Conservation (phyloP, 2,329 filamentous ascomycete genomes). For the Blumeriella jaapii region DNA sequence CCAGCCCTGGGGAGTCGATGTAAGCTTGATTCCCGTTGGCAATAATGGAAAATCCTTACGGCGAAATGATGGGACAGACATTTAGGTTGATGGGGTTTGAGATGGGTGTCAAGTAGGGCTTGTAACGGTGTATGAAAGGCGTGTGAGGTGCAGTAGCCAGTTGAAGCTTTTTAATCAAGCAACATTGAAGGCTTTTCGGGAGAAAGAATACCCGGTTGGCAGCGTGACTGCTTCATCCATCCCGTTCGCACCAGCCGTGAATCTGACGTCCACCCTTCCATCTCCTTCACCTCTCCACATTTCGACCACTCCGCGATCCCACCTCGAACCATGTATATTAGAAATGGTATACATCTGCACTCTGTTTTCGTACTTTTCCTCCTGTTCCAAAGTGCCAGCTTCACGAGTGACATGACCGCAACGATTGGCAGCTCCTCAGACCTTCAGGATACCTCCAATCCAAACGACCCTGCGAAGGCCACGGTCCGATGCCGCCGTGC, state of each 20-base stretch:
- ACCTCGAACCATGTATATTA: constrained; percentile 11
- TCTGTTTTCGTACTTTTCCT: neutral
- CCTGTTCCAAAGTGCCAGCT: neutral
- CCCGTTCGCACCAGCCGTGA: constrained; percentile 4
- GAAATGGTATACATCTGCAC: constrained; percentile 7
- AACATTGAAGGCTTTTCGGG: no score
- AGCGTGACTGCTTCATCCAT: constrained; percentile 10
- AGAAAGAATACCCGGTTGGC: neutral
- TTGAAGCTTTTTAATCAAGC: no score
- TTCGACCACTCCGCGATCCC: constrained; percentile 8
- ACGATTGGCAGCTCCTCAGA: constrained; percentile 18
- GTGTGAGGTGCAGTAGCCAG: no score
- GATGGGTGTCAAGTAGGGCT: no score
- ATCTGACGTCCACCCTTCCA: constrained; percentile 9
- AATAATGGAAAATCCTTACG: constrained; percentile 2
- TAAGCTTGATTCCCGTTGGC: neutral
- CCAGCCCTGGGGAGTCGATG: constrained; percentile 36
- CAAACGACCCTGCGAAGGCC: constrained; percentile 21
- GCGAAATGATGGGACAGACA: constrained; percentile 11
- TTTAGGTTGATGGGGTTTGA: neutral
- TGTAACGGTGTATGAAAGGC: no score
- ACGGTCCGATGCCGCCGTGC: constrained; percentile 22
- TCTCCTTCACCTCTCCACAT: constrained; percentile 8
- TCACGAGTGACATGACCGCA: constrained; percentile 6
- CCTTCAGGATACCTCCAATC: constrained; percentile 20